phyloP scores from a whole-genome alignment of 768 basidiomycete genomes.

The Russula foetens region DNA sequence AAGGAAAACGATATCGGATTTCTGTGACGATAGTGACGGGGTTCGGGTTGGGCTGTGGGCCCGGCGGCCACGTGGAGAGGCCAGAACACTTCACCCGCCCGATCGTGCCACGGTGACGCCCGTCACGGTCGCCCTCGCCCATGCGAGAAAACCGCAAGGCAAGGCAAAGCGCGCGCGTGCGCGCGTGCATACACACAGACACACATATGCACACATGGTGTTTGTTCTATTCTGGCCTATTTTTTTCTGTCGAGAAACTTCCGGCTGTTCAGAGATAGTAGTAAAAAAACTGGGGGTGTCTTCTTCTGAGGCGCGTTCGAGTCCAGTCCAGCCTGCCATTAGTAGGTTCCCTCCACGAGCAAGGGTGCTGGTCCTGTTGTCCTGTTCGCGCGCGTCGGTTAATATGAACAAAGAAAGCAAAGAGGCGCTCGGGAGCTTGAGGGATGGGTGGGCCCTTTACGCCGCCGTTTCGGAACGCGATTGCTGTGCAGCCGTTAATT shows the following conservation, averaged over 20 bases:
- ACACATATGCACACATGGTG: background rate
- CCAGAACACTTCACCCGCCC: background rate
- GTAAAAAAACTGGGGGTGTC: too few relatives aligned
- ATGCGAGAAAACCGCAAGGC: too few relatives aligned
- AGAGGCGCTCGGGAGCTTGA: background rate
- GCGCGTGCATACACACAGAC: too few relatives aligned
- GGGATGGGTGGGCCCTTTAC: background rate
- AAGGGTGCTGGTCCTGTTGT: too few relatives aligned
- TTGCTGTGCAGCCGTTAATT: background rate
- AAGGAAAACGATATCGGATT: background rate
- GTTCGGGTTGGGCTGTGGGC: background rate
- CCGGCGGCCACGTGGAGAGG: background rate
- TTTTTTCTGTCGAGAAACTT: too few relatives aligned
- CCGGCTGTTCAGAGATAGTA: too few relatives aligned
- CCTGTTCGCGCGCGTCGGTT: background rate
- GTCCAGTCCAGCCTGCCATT: too few relatives aligned
- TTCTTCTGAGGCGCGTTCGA: too few relatives aligned
- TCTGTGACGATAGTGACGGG: background rate
- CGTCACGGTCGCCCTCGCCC: background rate
- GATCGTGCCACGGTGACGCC: background rate
- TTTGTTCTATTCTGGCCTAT: background rate
- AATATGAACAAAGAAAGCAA: background rate
- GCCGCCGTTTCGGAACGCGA: background rate
- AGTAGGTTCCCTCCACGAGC: too few relatives aligned
- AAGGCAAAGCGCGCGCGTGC: background rate